Base-by-base conservation (phyloP, 176 grass and related monocot genomes). In the Carex pumila region DNA sequence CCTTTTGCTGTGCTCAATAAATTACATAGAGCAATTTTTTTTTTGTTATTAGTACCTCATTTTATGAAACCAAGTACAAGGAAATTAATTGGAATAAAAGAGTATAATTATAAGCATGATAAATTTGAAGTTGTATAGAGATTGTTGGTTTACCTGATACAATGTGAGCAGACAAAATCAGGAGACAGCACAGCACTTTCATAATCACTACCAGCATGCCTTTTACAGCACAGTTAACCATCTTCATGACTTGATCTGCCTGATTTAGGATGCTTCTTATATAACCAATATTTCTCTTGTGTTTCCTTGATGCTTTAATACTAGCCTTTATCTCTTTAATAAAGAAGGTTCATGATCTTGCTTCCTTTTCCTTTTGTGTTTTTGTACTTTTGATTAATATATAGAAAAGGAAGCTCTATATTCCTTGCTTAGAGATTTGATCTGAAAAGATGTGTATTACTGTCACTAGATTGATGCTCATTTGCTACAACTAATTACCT, bases 331-430 rank as follows among this genome's bases (percentile, higher is more conserved):
- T 54, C 21, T 30, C 19, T 75, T 75, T 54, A 75, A 11, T 55
- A 54, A 76, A 76, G 25, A 54, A 31, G 22, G 72, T 30, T 29
- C 11, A 29, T 55, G 19, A 2, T 32, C 49, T 29, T 55, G 72
- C 22, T 25, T 76, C 19, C 14, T 75, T 76, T 76, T 55, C 12
- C 49, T 55, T 76, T 76, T 55, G 49, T 55, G 49, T 55, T 76
- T 76, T 53, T 71, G 22, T 25, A 76, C 72, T 76, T 76, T 76
- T 5, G 19, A 76, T 55, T 76, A 76, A 53, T 76, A 76, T 52
- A 76, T 32, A 32, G 21, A 55, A 76, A 55, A 76, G 13, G 22
- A 30, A 55, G 31, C 12, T 53, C 1, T 32, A 49, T 53, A 76
- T 76, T 76, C 72, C 72, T 76, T 76, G 72, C 72, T 76, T 76